These are phyloP conservation scores for Apophysomyces variabilis DNA, from an alignment of 371 early-diverging fungal genomes.

Conservation along the genomic window DNA sequence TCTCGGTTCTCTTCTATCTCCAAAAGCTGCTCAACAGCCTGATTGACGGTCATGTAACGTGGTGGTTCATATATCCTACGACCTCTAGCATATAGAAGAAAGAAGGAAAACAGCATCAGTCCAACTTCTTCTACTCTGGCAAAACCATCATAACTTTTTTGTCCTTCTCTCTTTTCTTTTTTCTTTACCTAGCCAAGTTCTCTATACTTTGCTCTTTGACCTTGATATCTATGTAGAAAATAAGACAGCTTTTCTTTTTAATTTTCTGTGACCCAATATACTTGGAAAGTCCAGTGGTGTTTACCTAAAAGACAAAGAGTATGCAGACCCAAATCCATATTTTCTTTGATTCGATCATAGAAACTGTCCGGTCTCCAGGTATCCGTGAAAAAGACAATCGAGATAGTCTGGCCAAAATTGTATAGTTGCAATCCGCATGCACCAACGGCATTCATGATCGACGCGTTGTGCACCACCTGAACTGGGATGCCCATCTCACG, in stretches of 20 bases:
- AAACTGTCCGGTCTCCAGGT: conserved; percentile 97
- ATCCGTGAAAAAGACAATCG: conserved; percentile 98
- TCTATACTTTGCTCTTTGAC: conserved; percentile 97
- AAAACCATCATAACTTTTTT: too few relatives aligned
- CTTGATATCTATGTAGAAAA: conserved; percentile 87
- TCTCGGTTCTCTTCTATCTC: conserved; percentile 84
- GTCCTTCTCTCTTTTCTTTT: neutral
- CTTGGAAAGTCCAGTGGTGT: neutral
- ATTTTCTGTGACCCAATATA: too few relatives aligned
- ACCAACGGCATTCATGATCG: conserved; percentile 99
- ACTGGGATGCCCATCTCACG: conserved; percentile 86
- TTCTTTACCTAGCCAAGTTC: conserved; percentile 83
- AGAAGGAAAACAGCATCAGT: neutral
- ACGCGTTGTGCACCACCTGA: conserved; percentile 96
- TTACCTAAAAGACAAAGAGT: conserved; percentile 93
- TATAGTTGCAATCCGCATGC: conserved; percentile 98
- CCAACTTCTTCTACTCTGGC: neutral
- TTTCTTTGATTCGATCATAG: conserved; percentile 92
- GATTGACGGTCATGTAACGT: conserved; percentile 97
- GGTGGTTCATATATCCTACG: conserved; percentile 96
- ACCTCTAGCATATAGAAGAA: conserved; percentile 53
- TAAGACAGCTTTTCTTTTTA: neutral
- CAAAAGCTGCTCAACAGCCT: conserved; percentile 91
- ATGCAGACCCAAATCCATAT: conserved; percentile 87
- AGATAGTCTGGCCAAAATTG: conserved; percentile 98